Percentiles rank a stretch among this genome's conserved stretches.
These are phyloP conservation scores for Candida arabinofermentans DNA, from an alignment of 805 yeast genomes.

Conservation along the genomic window DNA sequence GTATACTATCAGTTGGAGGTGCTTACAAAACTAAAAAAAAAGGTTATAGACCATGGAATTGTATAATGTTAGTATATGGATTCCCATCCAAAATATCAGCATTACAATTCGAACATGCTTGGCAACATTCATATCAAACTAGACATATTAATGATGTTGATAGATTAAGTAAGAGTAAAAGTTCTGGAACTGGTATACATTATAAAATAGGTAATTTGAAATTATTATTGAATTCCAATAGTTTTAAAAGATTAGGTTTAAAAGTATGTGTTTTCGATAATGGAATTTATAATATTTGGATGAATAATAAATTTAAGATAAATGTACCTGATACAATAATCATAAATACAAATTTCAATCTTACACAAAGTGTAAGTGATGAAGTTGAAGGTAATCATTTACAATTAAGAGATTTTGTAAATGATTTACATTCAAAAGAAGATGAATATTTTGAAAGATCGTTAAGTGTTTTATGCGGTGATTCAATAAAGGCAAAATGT, in stretches of 20 bases:
- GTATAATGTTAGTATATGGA: constrained; percentile 60
- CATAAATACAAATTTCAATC: constrained; percentile 6
- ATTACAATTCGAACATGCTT: constrained; percentile 79
- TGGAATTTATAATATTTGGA: constrained; percentile 32
- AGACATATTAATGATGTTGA: constrained; percentile 46
- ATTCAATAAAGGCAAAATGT: constrained; percentile 8
- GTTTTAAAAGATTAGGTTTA: constrained; percentile 44
- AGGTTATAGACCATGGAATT: constrained; percentile 71
- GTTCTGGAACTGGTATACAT: constrained; percentile 38
- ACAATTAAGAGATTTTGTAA: constrained; percentile 22
- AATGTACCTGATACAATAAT: constrained; percentile 18
- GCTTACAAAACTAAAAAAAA: constrained; percentile 60
- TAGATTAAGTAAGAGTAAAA: constrained; percentile 36
- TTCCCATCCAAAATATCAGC: constrained; percentile 70
- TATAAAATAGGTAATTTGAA: constrained; percentile 46
- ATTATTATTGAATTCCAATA: constrained; percentile 37
- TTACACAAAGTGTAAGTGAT: constrained; percentile 1
- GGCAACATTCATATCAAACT: constrained; percentile 70
- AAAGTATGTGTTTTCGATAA: constrained; percentile 42
- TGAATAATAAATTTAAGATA: constrained; percentile 29
- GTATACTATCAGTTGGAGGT: constrained; percentile 58
- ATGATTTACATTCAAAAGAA: constrained; percentile 7
- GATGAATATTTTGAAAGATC: constrained; percentile 15
- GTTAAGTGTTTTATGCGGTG: constrained; percentile 5
- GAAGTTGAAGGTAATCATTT: constrained; percentile 26